phyloP scores from a whole-genome alignment of 495 filamentous ascomycete species.

The Melanomma pulvis-pyrius region DNA sequence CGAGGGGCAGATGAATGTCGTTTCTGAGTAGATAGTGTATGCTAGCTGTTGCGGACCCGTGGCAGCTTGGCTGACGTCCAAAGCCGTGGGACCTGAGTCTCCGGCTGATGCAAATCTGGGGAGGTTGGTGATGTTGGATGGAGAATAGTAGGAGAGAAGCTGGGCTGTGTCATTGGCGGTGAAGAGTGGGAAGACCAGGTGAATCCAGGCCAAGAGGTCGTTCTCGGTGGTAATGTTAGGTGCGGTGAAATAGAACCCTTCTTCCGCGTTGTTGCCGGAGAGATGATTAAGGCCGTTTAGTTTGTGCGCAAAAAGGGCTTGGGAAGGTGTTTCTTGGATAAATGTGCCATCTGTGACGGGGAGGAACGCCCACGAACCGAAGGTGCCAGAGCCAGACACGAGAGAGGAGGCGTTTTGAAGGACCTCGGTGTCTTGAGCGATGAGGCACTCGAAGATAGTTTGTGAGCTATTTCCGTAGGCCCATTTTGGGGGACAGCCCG shows the following conservation, averaged over 20 bases:
- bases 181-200: slow-evolving; percentile 11
- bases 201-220: slow-evolving; percentile 23
- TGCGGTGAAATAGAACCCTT: slow-evolving; percentile 14
- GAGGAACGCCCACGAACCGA: slow-evolving; percentile 11
- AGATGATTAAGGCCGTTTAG: slow-evolving; percentile 16
- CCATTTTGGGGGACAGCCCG: slow-evolving; percentile 1
- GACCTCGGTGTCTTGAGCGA: background rate
- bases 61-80: slow-evolving; percentile 42
- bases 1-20: slow-evolving; percentile 63
- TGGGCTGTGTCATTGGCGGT: slow-evolving; percentile 6
- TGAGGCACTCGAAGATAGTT: slow-evolving; percentile 15
- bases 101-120: slow-evolving; percentile 15
- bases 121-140: background rate
- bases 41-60: slow-evolving; percentile 53
- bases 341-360: slow-evolving; percentile 18
- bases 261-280: slow-evolving; percentile 25
- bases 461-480: slow-evolving; percentile 2
- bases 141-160: slow-evolving; percentile 23
- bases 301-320: background rate
- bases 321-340: slow-evolving; percentile 4
- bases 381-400: slow-evolving; percentile 1
- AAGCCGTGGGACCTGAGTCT: background rate
- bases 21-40: slow-evolving; percentile 61
- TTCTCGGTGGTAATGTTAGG: slow-evolving; percentile 9
- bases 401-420: slow-evolving; percentile 1